Conservation (phyloP, 1,284 basidiomycete genomes). For the Tylopilus orsonianus region DNA sequence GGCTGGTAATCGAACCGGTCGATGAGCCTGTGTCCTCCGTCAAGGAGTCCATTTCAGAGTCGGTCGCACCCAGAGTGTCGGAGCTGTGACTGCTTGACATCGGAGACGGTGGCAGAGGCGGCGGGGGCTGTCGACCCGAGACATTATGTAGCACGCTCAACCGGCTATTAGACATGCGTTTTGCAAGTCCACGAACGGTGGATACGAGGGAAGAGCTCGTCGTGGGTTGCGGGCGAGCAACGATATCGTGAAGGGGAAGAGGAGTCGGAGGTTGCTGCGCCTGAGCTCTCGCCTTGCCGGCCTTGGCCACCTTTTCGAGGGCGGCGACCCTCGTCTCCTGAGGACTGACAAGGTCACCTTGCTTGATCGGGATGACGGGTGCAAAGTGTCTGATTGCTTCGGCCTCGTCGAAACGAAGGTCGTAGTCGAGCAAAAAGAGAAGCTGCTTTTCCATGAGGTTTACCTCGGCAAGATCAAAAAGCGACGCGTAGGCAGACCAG, state of each 20-base stretch:
- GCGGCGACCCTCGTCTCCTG: constrained; percentile 53
- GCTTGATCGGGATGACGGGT: constrained; percentile 51
- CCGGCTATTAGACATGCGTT: constrained; percentile 48
- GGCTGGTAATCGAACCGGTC: constrained; percentile 50
- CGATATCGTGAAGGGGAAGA: constrained; percentile 40
- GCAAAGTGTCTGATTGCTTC: constrained; percentile 67
- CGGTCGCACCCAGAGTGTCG: constrained; percentile 45
- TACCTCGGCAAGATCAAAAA: constrained; percentile 77
- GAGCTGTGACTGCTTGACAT: constrained; percentile 42
- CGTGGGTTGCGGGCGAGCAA: constrained; percentile 27
- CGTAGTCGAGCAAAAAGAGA: constrained; percentile 84
- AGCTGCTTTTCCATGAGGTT: constrained; percentile 98
- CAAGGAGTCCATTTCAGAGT: constrained; percentile 62
- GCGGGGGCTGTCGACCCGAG: constrained; percentile 14
- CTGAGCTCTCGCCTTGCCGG: constrained; percentile 55
- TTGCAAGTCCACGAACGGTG: constrained; percentile 54
- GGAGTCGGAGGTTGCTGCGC: constrained; percentile 45
- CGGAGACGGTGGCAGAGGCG: constrained; percentile 33
- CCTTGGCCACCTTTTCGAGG: constrained; percentile 57
- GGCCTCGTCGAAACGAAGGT: constrained; percentile 81
- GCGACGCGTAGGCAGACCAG: constrained; percentile 80
- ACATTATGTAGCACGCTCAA: constrained; percentile 27
- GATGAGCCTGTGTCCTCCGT: constrained; percentile 65
- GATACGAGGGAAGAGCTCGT: constrained; percentile 36
- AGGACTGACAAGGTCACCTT: constrained; percentile 22